phyloP scores from a whole-genome alignment of 495 filamentous ascomycete genomes.

The Neurospora africana region DNA sequence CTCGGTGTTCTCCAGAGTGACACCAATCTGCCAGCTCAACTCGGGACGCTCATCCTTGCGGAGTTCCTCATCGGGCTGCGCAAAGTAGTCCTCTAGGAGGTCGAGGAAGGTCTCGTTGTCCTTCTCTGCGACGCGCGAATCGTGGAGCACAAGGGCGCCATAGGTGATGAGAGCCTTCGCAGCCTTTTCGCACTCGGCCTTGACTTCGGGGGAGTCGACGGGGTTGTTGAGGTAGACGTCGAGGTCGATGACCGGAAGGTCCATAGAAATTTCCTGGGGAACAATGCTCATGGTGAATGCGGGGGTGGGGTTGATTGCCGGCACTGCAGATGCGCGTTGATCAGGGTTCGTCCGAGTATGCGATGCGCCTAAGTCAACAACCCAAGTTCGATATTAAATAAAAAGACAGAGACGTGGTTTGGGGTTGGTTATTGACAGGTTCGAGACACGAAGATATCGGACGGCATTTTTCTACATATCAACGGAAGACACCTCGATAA shows the following conservation, averaged over 20 bases:
- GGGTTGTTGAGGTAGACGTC: constrained; percentile 33
- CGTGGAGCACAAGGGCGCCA: constrained; percentile 40
- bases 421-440: neutral
- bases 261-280: constrained; percentile 28
- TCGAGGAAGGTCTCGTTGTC: constrained; percentile 41
- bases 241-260: constrained; percentile 43
- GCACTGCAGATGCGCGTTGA: neutral
- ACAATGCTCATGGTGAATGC: constrained; percentile 1
- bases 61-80: constrained; percentile 33
- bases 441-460: neutral
- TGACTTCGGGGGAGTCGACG: constrained; percentile 24
- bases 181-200: constrained; percentile 34
- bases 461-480: neutral
- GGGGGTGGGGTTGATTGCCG: neutral
- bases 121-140: constrained; percentile 38
- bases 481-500: neutral
- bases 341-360: neutral
- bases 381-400: neutral
- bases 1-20: constrained; percentile 44
- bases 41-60: constrained; percentile 37
- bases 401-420: neutral
- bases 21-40: constrained; percentile 40
- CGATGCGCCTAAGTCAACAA: neutral
- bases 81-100: constrained; percentile 45
- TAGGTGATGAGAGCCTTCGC: constrained; percentile 37